A percentile compares a stretch with the other conserved stretches of the same genome.
Conservation (phyloP, 768 basidiomycete species). For the Collybia mongolica region DNA sequence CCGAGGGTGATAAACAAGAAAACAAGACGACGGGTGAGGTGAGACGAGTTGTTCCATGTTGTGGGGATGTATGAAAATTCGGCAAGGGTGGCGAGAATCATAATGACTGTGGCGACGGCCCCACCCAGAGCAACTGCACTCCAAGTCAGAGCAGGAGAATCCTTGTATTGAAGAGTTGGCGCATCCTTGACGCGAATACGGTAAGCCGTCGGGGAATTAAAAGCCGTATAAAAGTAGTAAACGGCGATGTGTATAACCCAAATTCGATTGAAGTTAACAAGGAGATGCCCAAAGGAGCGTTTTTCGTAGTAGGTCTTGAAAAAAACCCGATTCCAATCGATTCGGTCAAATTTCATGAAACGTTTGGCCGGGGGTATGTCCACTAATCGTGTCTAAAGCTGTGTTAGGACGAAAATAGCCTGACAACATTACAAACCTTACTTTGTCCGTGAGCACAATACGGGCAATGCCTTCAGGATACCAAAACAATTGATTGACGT, state of each 20-base stretch:
- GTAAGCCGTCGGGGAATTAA: constrained; percentile 89
- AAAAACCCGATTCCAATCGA: constrained; percentile 96
- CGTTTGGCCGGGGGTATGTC: constrained; percentile 89
- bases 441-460: constrained; percentile 88
- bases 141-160: constrained; percentile 75
- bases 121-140: constrained; percentile 94
- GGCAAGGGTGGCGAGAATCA: constrained; percentile 90
- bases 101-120: constrained; percentile 93
- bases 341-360: constrained; percentile 95
- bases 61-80: constrained; percentile 98
- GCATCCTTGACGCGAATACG: constrained; percentile 43
- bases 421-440: constrained; percentile 25
- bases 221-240: constrained; percentile 96
- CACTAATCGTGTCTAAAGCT: constrained; percentile 75
- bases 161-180: constrained; percentile 34
- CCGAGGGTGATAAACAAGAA: constrained; percentile 90
- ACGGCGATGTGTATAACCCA: constrained; percentile 97
- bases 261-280: constrained; percentile 99
- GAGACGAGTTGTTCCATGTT: constrained; percentile 98
- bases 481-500: constrained; percentile 99
- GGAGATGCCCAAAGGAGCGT: constrained; percentile 92
- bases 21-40: constrained; percentile 86
- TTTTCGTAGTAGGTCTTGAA: constrained; percentile 99
- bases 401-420: background rate
- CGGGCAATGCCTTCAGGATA: constrained; percentile 97